A percentile compares a stretch with the other conserved stretches of the same genome.
Conservation (phyloP, 768 basidiomycete genomes). For the Lactarius quietus region DNA sequence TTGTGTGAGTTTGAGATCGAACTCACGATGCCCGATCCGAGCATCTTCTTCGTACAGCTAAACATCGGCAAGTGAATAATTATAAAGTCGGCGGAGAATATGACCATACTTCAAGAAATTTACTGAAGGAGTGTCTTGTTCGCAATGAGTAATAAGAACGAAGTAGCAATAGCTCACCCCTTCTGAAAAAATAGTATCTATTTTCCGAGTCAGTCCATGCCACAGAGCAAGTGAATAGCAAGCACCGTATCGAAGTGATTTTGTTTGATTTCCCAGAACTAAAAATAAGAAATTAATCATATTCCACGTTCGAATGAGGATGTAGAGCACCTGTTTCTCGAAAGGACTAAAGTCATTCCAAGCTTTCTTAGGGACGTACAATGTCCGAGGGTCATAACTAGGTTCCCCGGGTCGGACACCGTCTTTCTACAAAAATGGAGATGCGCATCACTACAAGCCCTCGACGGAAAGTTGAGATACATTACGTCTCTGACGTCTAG, state of each 20-base stretch:
- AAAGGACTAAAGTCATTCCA: constrained; percentile 92
- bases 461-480: background rate
- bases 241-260: constrained; percentile 91
- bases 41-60: constrained; percentile 96
- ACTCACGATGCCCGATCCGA: constrained; percentile 86
- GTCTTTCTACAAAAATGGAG: constrained; percentile 58
- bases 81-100: background rate
- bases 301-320: background rate
- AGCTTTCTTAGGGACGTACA: constrained; percentile 69
- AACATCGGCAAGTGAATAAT: background rate
- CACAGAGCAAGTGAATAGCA: constrained; percentile 26
- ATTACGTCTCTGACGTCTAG: constrained; percentile 64
- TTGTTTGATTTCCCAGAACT: constrained; percentile 81
- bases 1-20: constrained; percentile 88
- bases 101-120: constrained; percentile 67
- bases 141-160: background rate
- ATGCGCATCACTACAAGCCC: background rate
- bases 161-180: constrained; percentile 51
- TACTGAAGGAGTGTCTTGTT: constrained; percentile 42
- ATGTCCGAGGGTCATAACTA: constrained; percentile 86
- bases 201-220: constrained; percentile 8
- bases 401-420: constrained; percentile 71
- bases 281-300: constrained; percentile 3
- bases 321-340: constrained; percentile 65
- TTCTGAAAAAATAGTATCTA: constrained; percentile 97